phyloP scores from a whole-genome alignment of 2,329 filamentous ascomycete species.

The Aaosphaeria arxii region DNA sequence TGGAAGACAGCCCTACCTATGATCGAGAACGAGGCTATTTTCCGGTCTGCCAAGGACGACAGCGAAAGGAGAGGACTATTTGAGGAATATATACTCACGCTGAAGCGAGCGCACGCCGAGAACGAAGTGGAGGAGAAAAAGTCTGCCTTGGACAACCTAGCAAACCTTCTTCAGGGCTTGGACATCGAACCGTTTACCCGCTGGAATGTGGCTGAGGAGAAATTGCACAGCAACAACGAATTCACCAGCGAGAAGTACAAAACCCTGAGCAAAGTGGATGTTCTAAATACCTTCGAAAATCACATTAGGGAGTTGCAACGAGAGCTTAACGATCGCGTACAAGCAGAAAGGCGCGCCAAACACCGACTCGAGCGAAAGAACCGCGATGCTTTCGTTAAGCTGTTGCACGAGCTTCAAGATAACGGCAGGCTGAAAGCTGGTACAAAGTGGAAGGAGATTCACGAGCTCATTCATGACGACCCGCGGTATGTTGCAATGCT shows the following conservation, averaged over 20 bases:
- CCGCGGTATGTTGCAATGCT: slow-evolving; percentile 79
- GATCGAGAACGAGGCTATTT: slow-evolving; percentile 92
- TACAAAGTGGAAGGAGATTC: slow-evolving; percentile 83
- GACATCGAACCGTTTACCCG: slow-evolving; percentile 89
- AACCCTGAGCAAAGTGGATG: slow-evolving; percentile 80
- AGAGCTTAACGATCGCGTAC: slow-evolving; percentile 84
- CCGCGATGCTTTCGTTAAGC: slow-evolving; percentile 73
- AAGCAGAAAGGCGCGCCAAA: slow-evolving; percentile 80
- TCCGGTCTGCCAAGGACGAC: slow-evolving; percentile 85
- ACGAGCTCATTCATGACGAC: slow-evolving; percentile 73
- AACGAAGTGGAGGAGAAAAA: slow-evolving; percentile 70
- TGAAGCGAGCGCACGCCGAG: slow-evolving; percentile 78
- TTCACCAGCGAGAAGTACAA: slow-evolving; percentile 83
- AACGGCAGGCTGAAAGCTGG: slow-evolving; percentile 84
- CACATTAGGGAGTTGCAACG: slow-evolving; percentile 93
- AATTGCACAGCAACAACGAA: slow-evolving; percentile 72
- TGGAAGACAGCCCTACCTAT: slow-evolving; percentile 96
- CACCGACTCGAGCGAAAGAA: slow-evolving; percentile 80
- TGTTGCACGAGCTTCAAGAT: slow-evolving; percentile 71
- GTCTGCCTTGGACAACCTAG: slow-evolving; percentile 79
- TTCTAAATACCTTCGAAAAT: slow-evolving; percentile 88
- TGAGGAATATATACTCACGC: slow-evolving; percentile 83
- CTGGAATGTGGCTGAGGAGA: slow-evolving; percentile 85
- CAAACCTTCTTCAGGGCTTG: slow-evolving; percentile 72
- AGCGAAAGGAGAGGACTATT: slow-evolving; percentile 85